Conservation (phyloP, 345 rosid genomes). For the Pugionium dolabratum region DNA sequence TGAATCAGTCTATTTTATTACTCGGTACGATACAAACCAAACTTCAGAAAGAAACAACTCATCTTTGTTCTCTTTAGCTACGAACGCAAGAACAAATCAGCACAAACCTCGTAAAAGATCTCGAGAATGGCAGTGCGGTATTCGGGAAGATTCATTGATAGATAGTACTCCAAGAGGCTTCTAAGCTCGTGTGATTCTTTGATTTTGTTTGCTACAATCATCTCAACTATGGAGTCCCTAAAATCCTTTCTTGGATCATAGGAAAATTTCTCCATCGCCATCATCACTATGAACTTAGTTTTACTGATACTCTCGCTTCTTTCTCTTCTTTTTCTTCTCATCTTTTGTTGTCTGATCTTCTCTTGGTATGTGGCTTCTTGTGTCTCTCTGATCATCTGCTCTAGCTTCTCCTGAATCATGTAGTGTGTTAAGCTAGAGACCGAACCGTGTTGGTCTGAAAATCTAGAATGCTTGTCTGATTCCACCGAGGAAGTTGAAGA, state of each 20-base stretch:
- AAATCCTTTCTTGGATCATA: conserved; percentile 78
- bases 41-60: conserved; percentile 6
- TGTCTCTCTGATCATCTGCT: conserved; percentile 71
- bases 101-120: conserved; percentile 80
- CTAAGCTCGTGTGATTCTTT: conserved; percentile 69
- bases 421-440: conserved; percentile 80
- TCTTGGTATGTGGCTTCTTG: conserved; percentile 46
- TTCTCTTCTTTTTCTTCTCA: conserved; percentile 36
- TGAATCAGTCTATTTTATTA: conserved; percentile 21
- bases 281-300: conserved; percentile 73
- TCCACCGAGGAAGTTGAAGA: conserved; percentile 55
- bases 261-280: conserved; percentile 83
- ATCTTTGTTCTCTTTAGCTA: conserved; percentile 36
- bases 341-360: conserved; percentile 35
- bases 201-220: conserved; percentile 67
- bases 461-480: conserved; percentile 34
- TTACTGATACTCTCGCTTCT: conserved; percentile 39
- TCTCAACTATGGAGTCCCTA: conserved; percentile 74
- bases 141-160: conserved; percentile 74
- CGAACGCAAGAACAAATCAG: conserved; percentile 56
- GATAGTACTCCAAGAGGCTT: conserved; percentile 72
- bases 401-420: conserved; percentile 85
- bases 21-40: conserved; percentile 13
- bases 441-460: conserved; percentile 49
- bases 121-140: conserved; percentile 62